These are phyloP conservation scores for Dendrocalamus sinicus DNA, from an alignment of 176 grass and related monocot genomes.

Conservation along the genomic window DNA sequence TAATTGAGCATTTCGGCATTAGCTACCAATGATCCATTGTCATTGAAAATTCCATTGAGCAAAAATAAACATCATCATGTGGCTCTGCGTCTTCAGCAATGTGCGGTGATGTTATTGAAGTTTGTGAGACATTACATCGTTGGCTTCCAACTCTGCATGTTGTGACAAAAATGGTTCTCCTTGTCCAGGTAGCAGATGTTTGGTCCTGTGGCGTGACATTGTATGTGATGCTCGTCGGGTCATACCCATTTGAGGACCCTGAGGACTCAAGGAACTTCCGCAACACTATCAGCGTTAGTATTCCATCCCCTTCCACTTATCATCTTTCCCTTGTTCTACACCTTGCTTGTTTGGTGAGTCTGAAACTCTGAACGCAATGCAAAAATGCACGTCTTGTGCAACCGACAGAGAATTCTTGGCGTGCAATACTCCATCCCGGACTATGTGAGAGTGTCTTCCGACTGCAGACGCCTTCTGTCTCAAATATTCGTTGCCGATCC, in stretches of 20 bases:
- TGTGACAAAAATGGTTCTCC: constrained; percentile 7
- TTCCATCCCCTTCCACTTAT: background rate
- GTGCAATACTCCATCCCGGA: constrained; percentile 87
- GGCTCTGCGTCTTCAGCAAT: background rate
- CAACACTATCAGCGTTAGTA: constrained; percentile 80
- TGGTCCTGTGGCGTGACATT: constrained; percentile 93
- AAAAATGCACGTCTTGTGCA: constrained; percentile 10
- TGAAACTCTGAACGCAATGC: constrained; percentile 13
- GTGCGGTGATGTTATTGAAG: background rate
- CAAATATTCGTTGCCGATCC: constrained; percentile 92
- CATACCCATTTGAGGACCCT: constrained; percentile 95
- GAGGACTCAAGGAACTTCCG: constrained; percentile 91
- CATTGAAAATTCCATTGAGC: background rate
- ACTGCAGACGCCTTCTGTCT: constrained; percentile 80
- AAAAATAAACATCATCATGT: background rate
- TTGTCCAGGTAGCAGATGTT: constrained; percentile 79
- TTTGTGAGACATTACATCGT: constrained; percentile 2
- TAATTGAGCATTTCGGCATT: background rate
- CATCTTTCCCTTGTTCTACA: background rate
- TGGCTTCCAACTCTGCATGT: constrained; percentile 17
- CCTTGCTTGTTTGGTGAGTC: constrained; percentile 13
- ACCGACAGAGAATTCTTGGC: constrained; percentile 82
- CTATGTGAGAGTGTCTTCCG: constrained; percentile 78
- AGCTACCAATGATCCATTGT: background rate
- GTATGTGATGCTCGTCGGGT: constrained; percentile 93